Conservation (phyloP, 2,329 filamentous ascomycete species). For the Aurifilum marmelostoma region DNA sequence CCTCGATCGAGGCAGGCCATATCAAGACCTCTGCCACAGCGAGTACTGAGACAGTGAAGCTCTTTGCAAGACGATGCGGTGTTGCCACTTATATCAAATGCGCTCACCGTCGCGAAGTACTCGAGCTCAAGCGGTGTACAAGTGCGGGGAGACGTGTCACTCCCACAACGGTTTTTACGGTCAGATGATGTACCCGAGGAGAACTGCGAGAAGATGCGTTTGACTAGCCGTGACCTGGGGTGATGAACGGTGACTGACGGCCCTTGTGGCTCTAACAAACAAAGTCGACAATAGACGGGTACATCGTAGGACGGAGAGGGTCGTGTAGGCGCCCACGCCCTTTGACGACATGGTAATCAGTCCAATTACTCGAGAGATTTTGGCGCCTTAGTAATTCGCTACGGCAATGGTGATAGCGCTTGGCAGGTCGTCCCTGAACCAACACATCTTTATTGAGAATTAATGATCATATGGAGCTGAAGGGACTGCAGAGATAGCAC, state of each 20-base stretch:
- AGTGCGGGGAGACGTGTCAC: conserved; percentile 15
- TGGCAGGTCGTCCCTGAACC: not conserved
- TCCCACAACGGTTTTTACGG: not conserved
- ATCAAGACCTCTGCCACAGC: not conserved
- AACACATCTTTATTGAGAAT: not conserved
- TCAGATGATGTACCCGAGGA: not conserved
- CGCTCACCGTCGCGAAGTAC: not conserved
- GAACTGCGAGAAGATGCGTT: not conserved
- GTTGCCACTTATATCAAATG: not conserved
- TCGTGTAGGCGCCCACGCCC: not conserved
- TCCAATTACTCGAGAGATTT: not conserved
- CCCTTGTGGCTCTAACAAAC: no score
- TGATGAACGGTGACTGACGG: not conserved
- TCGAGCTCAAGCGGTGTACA: conserved; percentile 6
- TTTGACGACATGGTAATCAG: not conserved
- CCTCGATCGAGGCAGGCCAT: conserved; percentile 6
- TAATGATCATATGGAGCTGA: not conserved
- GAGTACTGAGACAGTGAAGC: not conserved
- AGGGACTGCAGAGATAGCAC: not conserved
- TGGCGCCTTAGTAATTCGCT: not conserved
- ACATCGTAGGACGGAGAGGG: not conserved
- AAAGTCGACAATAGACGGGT: no score
- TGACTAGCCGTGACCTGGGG: not conserved
- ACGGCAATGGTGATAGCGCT: not conserved
- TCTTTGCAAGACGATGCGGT: conserved; percentile 4